Evolutionary conservation across 2,329 filamentous ascomycete species (phyloP).

Genomic region (Penicillium sp.): DNA sequence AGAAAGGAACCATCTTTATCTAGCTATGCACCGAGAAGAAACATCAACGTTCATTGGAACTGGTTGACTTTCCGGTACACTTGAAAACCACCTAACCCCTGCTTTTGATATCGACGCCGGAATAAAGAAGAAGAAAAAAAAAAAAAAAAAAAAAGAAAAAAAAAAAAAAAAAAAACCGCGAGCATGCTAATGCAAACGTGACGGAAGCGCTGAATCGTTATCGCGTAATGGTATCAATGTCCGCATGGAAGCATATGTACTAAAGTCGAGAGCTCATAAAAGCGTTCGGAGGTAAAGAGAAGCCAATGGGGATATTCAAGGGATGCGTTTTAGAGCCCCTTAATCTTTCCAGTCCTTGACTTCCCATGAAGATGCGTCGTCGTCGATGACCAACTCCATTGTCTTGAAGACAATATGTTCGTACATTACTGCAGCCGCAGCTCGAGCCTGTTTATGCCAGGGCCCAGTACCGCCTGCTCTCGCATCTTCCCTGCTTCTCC

Average conservation of each 20-base stretch:
- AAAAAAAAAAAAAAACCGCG: background rate
- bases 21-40: no score
- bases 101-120: background rate
- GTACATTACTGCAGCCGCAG: constrained; percentile 46
- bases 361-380: constrained; percentile 62
- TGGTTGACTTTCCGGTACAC: no score
- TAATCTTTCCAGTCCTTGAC: constrained; percentile 42
- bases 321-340: background rate
- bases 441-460: constrained; percentile 53
- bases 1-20: background rate
- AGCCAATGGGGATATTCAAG: background rate
- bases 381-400: constrained; percentile 60
- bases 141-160: background rate
- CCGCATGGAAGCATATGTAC: constrained; percentile 1
- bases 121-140: background rate
- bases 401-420: constrained; percentile 66
- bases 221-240: background rate
- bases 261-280: constrained; percentile 8
- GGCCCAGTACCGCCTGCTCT: constrained; percentile 57
- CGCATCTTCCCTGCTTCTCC: constrained; percentile 58
- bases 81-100: background rate
- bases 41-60: no score
- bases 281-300: background rate
- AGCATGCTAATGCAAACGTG: constrained; percentile 1
- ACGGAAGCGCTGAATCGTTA: background rate